Evolutionary conservation across 1,139 yeast genomes (phyloP), one percentile per base, ranked within the genome.

Genomic region (Suhomyces atakaporum): DNA sequence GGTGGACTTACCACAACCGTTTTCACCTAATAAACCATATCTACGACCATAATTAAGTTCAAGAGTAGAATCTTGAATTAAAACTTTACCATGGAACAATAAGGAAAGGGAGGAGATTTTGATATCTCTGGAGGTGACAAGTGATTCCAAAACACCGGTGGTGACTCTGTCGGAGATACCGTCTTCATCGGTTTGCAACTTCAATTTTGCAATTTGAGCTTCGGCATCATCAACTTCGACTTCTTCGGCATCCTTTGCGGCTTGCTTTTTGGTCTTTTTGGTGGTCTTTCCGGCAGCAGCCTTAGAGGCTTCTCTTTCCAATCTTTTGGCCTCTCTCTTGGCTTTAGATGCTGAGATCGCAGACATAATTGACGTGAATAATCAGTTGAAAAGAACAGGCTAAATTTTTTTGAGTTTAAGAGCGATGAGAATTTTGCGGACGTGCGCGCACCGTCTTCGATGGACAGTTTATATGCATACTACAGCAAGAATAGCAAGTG

Each of bases 1-100:
- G 20, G 99, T 92, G 28, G 97, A 89, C 68, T 92, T 92, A 73
- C 99, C 99, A 73, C 98, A 92, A 47, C 99, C 99, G 66, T 92
- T 92, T 69, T 90, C 97, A 61, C 99, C 99, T 54, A 94, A 76
- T 50, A 92, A 77, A 69, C 96, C 96, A 62, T 94, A 92, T 67
- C 96, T 82, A 72, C 97, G 87, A 60, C 98, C 98, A 66, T 81
- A 90, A 71, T 92, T 94, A 70, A 92, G 80, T 73, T 92, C 98
- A 54, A 92, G 69, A 32, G 75, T 76, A 29, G 97, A 83, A 66
- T 92, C 98, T 68, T 88, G 96, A 54, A 92, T 77, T 61, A 92
- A 73, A 40, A 92, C 97, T 62, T 90, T 92, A 73, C 99, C 99
- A 69, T 92, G 98, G 82, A 92, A 92, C 52, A 89, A 79, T 54